Percentiles rank a stretch among this genome's conserved stretches.
These are phyloP conservation scores for Taxawa tesnikishii DNA, from an alignment of 2,329 filamentous ascomycete genomes.

Conservation along the genomic window DNA sequence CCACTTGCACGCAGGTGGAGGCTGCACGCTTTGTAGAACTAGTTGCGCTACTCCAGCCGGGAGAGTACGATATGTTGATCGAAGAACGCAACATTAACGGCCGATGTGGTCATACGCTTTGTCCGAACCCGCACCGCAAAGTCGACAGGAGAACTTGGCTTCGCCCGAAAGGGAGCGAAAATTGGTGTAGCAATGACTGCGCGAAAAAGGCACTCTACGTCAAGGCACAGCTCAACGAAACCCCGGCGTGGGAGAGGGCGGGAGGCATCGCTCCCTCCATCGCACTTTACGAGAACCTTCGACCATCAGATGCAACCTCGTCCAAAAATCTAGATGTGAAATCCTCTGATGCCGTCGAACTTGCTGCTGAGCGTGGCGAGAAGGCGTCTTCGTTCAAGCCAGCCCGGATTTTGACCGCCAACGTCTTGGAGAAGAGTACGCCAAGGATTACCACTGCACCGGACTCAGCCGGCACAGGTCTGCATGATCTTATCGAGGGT, in stretches of 20 bases:
- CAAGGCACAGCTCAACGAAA: slow-evolving; percentile 76
- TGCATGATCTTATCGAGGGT: slow-evolving; percentile 15
- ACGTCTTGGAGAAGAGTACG: slow-evolving; percentile 19
- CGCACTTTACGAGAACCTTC: slow-evolving; percentile 24
- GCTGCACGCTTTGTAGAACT: slow-evolving; percentile 51
- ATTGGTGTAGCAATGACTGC: slow-evolving; percentile 77
- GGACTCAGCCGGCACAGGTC: not conserved
- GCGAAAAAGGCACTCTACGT: slow-evolving; percentile 71
- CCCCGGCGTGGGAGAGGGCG: slow-evolving; percentile 72
- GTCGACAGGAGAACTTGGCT: slow-evolving; percentile 45
- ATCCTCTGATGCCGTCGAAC: slow-evolving; percentile 17
- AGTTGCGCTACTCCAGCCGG: slow-evolving; percentile 65
- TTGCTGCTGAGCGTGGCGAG: slow-evolving; percentile 34
- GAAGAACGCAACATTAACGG: slow-evolving; percentile 77
- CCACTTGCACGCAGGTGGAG: slow-evolving; percentile 44
- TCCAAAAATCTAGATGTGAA: not conserved
- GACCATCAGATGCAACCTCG: not conserved
- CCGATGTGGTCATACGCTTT: slow-evolving; percentile 75
- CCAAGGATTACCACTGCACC: slow-evolving; percentile 6
- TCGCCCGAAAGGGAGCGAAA: slow-evolving; percentile 61
- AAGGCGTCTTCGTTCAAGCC: slow-evolving; percentile 14
- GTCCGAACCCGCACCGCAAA: slow-evolving; percentile 47
- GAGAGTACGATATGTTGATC: slow-evolving; percentile 80
- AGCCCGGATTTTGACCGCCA: slow-evolving; percentile 18
- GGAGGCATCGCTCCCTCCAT: slow-evolving; percentile 29